Percentiles rank a stretch among this genome's conserved stretches.
Evolutionary conservation across 2,329 filamentous ascomycete species (phyloP).

Genomic region (Ambrosiella beaveri): DNA sequence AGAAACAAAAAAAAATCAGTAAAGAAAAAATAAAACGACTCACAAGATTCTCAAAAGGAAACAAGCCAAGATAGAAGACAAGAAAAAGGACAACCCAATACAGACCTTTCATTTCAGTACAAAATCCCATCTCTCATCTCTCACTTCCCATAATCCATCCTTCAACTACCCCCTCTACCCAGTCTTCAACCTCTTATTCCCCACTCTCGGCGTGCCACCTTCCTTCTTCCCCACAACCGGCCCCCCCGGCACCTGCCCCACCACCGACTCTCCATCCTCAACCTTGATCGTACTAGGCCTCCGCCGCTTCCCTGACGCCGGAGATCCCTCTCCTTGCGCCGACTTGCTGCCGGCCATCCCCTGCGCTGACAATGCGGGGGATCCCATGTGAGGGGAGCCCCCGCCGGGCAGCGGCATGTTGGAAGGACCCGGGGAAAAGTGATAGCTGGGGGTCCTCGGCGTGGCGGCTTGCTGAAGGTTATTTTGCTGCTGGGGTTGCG

Average conservation of each 20-base stretch:
- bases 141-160: not conserved
- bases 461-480: not conserved
- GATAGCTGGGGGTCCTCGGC: constrained; percentile 30
- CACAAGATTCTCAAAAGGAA: not conserved
- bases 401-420: constrained; percentile 37
- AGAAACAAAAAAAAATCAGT: not conserved
- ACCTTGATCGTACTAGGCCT: constrained; percentile 39
- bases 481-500: not conserved
- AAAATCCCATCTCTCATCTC: not conserved
- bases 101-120: not conserved
- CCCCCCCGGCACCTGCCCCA: not conserved
- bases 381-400: constrained; percentile 40
- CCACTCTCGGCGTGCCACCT: constrained; percentile 28
- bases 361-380: constrained; percentile 44
- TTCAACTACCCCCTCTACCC: not conserved
- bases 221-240: not conserved
- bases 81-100: not conserved
- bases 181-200: constrained; percentile 12
- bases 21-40: not conserved
- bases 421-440: constrained; percentile 41
- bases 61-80: not conserved
- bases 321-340: constrained; percentile 52
- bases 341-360: constrained; percentile 51
- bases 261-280: constrained; percentile 29
- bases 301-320: constrained; percentile 41